Evolutionary conservation across 345 rosid species (phyloP), one percentile per base, ranked within the genome.

Genomic region (Zanthoxylum bungeanum): DNA sequence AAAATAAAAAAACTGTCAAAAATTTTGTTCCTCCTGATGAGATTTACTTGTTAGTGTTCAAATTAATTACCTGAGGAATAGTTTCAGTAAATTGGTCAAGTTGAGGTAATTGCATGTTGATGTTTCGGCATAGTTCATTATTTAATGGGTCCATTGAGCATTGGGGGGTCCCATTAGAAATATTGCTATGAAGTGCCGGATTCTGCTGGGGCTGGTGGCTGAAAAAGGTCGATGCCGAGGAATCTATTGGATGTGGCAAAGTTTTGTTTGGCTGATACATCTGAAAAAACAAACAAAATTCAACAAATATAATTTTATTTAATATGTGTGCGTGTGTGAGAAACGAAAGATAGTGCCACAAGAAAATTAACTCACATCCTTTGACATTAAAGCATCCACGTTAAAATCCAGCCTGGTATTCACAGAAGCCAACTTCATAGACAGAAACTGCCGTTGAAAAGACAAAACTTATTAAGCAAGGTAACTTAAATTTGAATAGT

Each of bases 361-460:
- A 25, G 44, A 69, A 6, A 36, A 47, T 7, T n/a, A 68, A 73
- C 97, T 88, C 73, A 93, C 98, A 77, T 91, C 87, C 73, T 91
- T 88, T 64, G 96, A 74, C 78, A 82, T 57, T 42, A 85, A 78
- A 70, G 84, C 46, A 36, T 88, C 87, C 83, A 83, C 64, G 77
- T 84, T 86, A 81, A 77, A 78, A 56, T 87, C 93, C 89, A 83
- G 84, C 83, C 92, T 82, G 88, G 92, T 81, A 70, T 88, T 86
- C 70, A 91, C 93, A 58, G 98, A 84, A 71, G 98, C 85, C 80
- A 93, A 76, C 88, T 91, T 91, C 98, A 93, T 93, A 0, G 98
- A 93, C 66, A 93, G 92, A 80, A 86, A 91, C 98, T 93, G 89
- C 79, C 46, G 76, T 40, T 39, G 64, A 69, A 62, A n/a, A 50